Base-by-base conservation (phyloP, 73 alveolate genomes). In the Effrenium voratum region DNA sequence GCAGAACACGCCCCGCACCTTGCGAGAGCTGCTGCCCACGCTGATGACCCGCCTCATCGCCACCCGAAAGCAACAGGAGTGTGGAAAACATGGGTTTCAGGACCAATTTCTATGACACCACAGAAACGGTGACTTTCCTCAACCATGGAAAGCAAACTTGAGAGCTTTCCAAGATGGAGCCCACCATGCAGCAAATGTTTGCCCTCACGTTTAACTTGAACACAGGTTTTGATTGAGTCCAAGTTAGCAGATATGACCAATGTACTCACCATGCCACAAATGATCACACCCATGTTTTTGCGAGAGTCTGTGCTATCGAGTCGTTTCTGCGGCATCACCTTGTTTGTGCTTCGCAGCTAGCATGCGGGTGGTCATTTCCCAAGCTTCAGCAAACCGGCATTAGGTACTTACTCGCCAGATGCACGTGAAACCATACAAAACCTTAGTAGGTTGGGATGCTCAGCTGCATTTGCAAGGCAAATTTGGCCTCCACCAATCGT, bases 1-100 rank as follows among this genome's bases (percentile, higher is more conserved):
- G 83, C 91, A 77, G 57, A 93, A 93, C 82, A 82, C 98, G 50
- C 98, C 98, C 36, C 72, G 93, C 43, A 93, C 98, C 36, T 93
- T 93, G 59, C 52, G 70, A 59, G 98, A 93, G 98, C 34, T 93
- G 84, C 85, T 93, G 47, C 98, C 98, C n/a, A 79, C 91, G 2
- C 84, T 93, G 70, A 79, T 93, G 98, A 59, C 63, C n/a, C 91
- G 98, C 66, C 34, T 93, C 76, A 93, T 93, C 45, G 85, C 28
- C 26, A 22, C 90, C 46, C 30, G 90, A 1, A 2, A 68, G 80
- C 34, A 19, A 36, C 41, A 30, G 80, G 44, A 34, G 34, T 28
- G 41, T 1, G 80, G 16, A 36, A 30, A 19, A 36, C 44, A 68
- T 30, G 80, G 34, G 41, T 52, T 52, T 52, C 19, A n/a, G n/a